A percentile compares a stretch with the other conserved stretches of the same genome.
These are phyloP conservation scores for Scutellaria baicalensis DNA, from an alignment of 257 asterid genomes.

Conservation along the genomic window DNA sequence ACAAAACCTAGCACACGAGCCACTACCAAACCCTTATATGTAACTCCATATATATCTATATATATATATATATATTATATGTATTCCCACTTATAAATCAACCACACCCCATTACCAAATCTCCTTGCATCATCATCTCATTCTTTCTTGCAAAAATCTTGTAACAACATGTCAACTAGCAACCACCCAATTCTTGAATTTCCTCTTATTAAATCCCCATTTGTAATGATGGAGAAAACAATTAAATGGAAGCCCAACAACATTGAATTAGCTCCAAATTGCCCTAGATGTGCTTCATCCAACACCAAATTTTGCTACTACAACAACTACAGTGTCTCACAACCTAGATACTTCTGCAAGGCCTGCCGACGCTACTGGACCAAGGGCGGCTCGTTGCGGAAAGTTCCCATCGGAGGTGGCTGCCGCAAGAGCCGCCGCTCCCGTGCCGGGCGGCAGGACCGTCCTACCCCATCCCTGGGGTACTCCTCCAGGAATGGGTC, in stretches of 20 bases:
- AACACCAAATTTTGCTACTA: conserved; percentile 80
- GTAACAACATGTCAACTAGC: conserved; percentile 29
- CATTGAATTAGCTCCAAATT: conserved; percentile 49
- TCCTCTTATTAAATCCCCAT: conserved; percentile 28
- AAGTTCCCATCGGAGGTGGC: conserved; percentile 75
- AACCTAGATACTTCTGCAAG: conserved; percentile 75
- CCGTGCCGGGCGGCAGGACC: conserved; percentile 13
- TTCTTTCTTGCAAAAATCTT: neutral
- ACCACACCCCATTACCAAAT: conserved; percentile 11
- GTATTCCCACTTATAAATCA: neutral
- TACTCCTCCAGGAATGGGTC: neutral
- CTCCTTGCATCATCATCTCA: neutral
- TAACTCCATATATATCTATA: conserved; percentile 11
- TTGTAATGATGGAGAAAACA: conserved; percentile 25
- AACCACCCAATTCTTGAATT: conserved; percentile 29
- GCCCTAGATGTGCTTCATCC: conserved; percentile 72
- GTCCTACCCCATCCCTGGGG: neutral
- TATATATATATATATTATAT: neutral
- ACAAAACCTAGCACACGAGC: too few species aligned
- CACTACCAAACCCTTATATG: neutral
- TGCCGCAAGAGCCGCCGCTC: conserved; percentile 55
- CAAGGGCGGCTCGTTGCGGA: conserved; percentile 68
- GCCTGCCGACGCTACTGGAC: conserved; percentile 76
- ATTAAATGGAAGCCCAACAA: conserved; percentile 37
- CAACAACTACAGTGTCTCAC: conserved; percentile 71